A percentile compares a stretch with the other conserved stretches of the same genome.
Evolutionary conservation across 306 rosid genomes (phyloP).

Genomic region (Rosa rugosa): DNA sequence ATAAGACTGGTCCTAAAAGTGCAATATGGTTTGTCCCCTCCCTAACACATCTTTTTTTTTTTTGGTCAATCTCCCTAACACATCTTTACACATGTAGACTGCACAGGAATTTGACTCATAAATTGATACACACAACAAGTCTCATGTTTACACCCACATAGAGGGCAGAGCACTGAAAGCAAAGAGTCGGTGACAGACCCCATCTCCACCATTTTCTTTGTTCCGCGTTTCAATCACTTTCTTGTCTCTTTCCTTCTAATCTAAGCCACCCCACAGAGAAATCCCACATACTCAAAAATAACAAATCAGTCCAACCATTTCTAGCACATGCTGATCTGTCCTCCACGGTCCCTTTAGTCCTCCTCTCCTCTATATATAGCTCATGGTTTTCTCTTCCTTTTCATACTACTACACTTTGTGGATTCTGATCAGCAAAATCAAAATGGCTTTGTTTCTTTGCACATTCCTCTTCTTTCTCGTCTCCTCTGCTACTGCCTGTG

Average conservation of each 20-base stretch:
- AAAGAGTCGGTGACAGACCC: conserved; percentile 39
- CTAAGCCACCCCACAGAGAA: not conserved
- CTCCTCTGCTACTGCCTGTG: conserved; percentile 64
- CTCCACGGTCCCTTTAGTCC: conserved; percentile 8
- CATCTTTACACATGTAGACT: not conserved
- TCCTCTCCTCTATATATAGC: conserved; percentile 18
- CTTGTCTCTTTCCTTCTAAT: conserved; percentile 39
- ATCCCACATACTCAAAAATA: not conserved
- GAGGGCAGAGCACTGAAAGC: not conserved
- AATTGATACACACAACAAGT: not conserved
- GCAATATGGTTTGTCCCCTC: conserved; percentile 21
- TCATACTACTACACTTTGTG: conserved; percentile 15
- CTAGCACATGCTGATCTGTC: conserved; percentile 51
- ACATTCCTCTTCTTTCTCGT: conserved; percentile 40
- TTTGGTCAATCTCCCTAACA: conserved; percentile 6
- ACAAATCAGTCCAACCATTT: not conserved
- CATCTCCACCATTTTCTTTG: conserved; percentile 22
- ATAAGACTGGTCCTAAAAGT: not conserved
- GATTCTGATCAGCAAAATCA: not conserved
- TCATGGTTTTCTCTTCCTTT: conserved; percentile 1
- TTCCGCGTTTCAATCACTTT: conserved; percentile 7
- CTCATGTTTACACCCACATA: not conserved
- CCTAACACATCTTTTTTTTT: not conserved
- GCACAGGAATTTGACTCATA: not conserved
- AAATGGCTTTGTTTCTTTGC: conserved; percentile 45